Evolutionary conservation across 805 yeast species (phyloP), one percentile per base, ranked within the genome.

Genomic region (Wilhelminamyces savonicus): DNA sequence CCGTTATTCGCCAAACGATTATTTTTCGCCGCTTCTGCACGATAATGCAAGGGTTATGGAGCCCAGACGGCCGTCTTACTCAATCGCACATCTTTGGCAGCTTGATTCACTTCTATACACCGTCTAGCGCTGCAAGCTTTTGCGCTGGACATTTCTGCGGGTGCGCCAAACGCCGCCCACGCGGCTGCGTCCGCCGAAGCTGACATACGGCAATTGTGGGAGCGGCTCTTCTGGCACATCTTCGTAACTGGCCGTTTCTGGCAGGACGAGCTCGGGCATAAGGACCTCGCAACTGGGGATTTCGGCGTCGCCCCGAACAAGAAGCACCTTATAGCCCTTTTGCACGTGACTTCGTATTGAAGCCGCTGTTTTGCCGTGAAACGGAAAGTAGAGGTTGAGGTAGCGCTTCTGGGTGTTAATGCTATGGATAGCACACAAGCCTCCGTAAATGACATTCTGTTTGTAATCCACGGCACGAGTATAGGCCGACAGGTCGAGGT

Each of bases 391-490:
- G 1, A 85, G 29, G 34, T 81, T 76, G 25, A 82, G 43, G 11
- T 56, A 38, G 7, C 57, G 45, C 1, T 54, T 44, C 0, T 36
- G 33, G 0, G 37, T 34, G 40, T 78, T 69, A 9, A 84, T 54
- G 1, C 90, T 80, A 46, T 86, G 95, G 0, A 85, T 62, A 28
- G 84, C 58, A 1, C 72, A 76, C 20, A 81, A 52, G 0, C 83
- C 79, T 13, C 65, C 40, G 36, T 70, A 76, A 3, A 42, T 32
- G 10, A 16, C 28, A 26, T 32, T 21, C 7, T 19, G 8, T 15
- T 26, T n/a, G 19, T 23, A 10, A 11, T 21, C 13, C 8, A 17
- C 8, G 19, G 31, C 30, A 23, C 31, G 30, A 12, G 36, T 43
- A 4, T 41, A 40, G 5, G 41, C 31, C 2, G 43, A 23, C 10